Evolutionary conservation across 768 basidiomycete genomes (phyloP).

Genomic region (Mycena alexandri): DNA sequence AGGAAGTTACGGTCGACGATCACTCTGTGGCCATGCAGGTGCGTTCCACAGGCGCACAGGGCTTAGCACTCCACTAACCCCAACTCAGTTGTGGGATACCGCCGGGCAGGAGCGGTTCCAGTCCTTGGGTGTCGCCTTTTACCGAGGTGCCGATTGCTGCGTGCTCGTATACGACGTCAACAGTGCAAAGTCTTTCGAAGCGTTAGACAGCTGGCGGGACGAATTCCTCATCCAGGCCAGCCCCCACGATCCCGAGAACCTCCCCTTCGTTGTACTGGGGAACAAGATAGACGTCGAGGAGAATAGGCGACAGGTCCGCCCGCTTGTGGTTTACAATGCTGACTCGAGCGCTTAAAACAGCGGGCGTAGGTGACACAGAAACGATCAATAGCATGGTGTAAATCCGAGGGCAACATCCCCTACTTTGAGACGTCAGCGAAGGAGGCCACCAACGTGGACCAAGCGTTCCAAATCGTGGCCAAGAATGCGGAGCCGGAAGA

Average conservation of each 20-base stretch:
- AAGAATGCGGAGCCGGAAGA: slow-evolving; percentile 99
- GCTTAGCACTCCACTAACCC: slow-evolving; percentile 5
- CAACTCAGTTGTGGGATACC: slow-evolving; percentile 93
- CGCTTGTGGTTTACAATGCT: background rate
- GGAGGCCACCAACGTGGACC: slow-evolving; percentile 99
- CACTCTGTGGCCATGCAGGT: slow-evolving; percentile 99
- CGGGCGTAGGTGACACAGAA: slow-evolving; percentile 92
- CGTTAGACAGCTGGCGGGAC: slow-evolving; percentile 98
- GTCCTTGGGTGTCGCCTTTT: slow-evolving; percentile 98
- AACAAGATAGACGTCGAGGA: slow-evolving; percentile 99
- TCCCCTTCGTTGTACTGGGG: slow-evolving; percentile 99
- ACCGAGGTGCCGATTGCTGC: slow-evolving; percentile 98
- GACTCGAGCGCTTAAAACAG: slow-evolving; percentile 25
- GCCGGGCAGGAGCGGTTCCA: slow-evolving; percentile 99
- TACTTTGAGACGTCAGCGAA: slow-evolving; percentile 99
- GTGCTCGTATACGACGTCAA: slow-evolving; percentile 99
- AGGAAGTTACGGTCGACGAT: slow-evolving; percentile 99
- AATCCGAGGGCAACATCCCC: slow-evolving; percentile 98
- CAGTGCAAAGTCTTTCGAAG: slow-evolving; percentile 98
- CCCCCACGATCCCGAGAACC: slow-evolving; percentile 99
- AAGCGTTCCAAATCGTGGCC: slow-evolving; percentile 99
- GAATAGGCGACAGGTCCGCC: slow-evolving; percentile 91
- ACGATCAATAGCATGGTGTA: slow-evolving; percentile 99
- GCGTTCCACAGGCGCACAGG: slow-evolving; percentile 40
- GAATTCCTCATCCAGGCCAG: slow-evolving; percentile 99